A percentile compares a stretch with the other conserved stretches of the same genome.
Evolutionary conservation across 2,329 filamentous ascomycete species (phyloP).

Genomic region (Botryosphaeria dothidea): DNA sequence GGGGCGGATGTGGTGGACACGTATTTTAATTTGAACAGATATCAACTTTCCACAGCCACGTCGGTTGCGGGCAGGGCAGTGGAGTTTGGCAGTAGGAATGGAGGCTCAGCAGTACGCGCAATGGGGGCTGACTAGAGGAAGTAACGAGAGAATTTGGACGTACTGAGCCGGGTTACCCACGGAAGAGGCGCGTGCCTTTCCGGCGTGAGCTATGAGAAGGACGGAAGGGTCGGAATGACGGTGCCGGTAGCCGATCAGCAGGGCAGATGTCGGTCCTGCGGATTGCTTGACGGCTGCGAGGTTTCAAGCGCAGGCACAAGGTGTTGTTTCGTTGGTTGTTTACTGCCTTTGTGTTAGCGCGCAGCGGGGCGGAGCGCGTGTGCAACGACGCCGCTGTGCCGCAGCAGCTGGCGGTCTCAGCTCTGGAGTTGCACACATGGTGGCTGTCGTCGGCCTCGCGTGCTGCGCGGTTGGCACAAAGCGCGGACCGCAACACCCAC

Average conservation of each 20-base stretch:
- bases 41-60: background rate
- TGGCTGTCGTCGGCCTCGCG: background rate
- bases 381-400: background rate
- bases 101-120: conserved; percentile 11
- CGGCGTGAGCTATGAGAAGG: background rate
- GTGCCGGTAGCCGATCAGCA: conserved; percentile 10
- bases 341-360: conserved; percentile 8
- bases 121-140: conserved; percentile 12
- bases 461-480: background rate
- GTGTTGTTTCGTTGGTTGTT: conserved; percentile 9
- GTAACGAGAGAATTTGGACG: background rate
- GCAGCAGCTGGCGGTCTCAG: background rate
- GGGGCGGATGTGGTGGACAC: background rate
- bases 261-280: background rate
- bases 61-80: background rate
- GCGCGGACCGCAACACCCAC: background rate
- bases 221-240: background rate
- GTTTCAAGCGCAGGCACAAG: background rate
- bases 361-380: background rate
- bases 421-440: background rate
- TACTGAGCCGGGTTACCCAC: conserved; percentile 11
- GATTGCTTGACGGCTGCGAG: background rate
- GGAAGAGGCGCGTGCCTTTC: background rate
- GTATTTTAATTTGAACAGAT: background rate
- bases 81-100: background rate